Conservation (phyloP, 129 eudicot species). For the Centaurea solstitialis region DNA sequence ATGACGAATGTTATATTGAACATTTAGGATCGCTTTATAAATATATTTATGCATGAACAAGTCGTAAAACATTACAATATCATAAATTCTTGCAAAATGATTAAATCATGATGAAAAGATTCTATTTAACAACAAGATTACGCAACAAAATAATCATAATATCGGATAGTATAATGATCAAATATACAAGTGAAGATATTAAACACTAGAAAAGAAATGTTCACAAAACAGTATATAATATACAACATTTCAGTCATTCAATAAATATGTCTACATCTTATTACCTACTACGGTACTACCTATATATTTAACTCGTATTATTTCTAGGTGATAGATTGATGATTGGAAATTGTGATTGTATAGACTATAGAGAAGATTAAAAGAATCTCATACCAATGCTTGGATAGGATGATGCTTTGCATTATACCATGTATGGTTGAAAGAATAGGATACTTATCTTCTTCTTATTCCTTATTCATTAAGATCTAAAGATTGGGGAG, state of each 20-base stretch:
- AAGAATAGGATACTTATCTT: background rate
- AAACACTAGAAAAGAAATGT: background rate
- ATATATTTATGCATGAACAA: no score
- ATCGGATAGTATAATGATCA: background rate
- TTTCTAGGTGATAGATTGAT: background rate
- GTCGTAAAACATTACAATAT: background rate
- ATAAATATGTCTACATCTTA: background rate
- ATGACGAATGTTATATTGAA: no score
- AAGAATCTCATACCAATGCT: background rate
- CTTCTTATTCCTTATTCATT: background rate
- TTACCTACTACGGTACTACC: no score
- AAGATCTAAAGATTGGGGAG: background rate
- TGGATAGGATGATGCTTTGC: background rate
- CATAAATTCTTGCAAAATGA: background rate
- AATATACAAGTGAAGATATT: background rate
- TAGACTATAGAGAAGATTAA: background rate
- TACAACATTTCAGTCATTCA: background rate
- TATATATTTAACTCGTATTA: background rate
- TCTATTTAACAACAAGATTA: background rate
- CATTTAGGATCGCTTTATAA: no score
- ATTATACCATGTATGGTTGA: background rate
- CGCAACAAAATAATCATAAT: background rate
- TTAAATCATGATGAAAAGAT: background rate
- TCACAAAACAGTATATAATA: background rate
- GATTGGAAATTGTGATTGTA: background rate